Evolutionary conservation across 2,329 filamentous ascomycete genomes (phyloP).

Genomic region (Exophiala sp.): DNA sequence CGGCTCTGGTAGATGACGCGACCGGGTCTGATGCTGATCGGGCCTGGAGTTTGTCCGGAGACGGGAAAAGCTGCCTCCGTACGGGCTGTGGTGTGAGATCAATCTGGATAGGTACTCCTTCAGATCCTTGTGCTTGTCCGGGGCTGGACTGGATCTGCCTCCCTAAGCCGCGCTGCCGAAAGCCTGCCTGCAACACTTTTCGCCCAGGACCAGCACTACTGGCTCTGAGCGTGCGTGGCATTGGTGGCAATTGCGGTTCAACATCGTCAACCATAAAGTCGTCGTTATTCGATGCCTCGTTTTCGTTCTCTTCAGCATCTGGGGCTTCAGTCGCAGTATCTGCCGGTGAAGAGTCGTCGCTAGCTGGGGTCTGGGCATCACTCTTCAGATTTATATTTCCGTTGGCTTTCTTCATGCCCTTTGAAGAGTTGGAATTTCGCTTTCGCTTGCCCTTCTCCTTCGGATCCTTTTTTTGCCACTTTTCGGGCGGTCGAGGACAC

Average conservation of each 20-base stretch:
- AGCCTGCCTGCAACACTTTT: constrained; percentile 13
- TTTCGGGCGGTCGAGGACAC: constrained; percentile 71
- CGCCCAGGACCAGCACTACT: constrained; percentile 43
- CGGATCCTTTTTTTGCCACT: constrained; percentile 65
- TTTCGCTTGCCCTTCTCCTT: constrained; percentile 39
- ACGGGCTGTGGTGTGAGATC: constrained; percentile 52
- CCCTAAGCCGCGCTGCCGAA: constrained; percentile 32
- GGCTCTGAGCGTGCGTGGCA: constrained; percentile 41
- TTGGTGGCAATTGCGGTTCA: constrained; percentile 34
- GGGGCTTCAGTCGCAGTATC: constrained; percentile 25
- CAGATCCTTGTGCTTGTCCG: constrained; percentile 43
- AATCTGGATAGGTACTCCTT: constrained; percentile 40
- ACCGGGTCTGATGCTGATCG: constrained; percentile 13
- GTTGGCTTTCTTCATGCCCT: constrained; percentile 34
- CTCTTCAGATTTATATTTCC: constrained; percentile 33
- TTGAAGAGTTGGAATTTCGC: constrained; percentile 19
- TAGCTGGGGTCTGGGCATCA: constrained; percentile 33
- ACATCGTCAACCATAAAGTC: constrained; percentile 33
- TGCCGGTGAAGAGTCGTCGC: constrained; percentile 35
- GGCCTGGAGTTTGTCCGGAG: constrained; percentile 26
- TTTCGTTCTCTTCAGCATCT: constrained; percentile 25
- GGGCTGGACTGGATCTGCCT: constrained; percentile 59
- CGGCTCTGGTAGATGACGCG: background rate
- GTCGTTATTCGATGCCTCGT: constrained; percentile 25
- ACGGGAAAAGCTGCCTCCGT: constrained; percentile 41